phyloP scores from a whole-genome alignment of 257 asterid species.

The Verbascum thapsus region DNA sequence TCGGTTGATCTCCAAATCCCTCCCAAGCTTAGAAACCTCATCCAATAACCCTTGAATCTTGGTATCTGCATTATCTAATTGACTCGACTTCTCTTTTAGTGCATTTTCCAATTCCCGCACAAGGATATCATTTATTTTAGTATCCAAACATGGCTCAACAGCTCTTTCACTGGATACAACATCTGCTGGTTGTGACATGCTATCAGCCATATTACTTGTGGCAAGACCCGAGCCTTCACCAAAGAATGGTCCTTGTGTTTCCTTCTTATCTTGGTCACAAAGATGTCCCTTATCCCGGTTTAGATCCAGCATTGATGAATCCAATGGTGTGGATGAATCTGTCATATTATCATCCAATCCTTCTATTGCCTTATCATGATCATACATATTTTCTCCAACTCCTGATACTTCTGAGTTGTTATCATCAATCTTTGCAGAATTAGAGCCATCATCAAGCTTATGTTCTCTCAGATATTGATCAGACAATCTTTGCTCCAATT shows the following conservation, averaged over 20 bases:
- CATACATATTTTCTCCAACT: constrained; percentile 42
- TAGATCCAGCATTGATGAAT: constrained; percentile 84
- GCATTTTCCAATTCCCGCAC: constrained; percentile 53
- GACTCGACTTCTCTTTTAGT: constrained; percentile 61
- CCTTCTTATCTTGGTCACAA: constrained; percentile 56
- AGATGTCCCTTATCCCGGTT: constrained; percentile 59
- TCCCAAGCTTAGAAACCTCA: constrained; percentile 64
- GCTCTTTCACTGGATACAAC: constrained; percentile 42
- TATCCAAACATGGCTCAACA: constrained; percentile 44
- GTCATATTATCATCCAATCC: constrained; percentile 77
- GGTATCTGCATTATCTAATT: constrained; percentile 62
- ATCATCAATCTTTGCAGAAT: constrained; percentile 52
- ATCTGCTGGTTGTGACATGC: constrained; percentile 62
- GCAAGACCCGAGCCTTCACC: constrained; percentile 53
- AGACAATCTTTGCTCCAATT: constrained; percentile 85
- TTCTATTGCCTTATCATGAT: constrained; percentile 58
- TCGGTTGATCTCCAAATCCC: constrained; percentile 71
- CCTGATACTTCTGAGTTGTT: constrained; percentile 64
- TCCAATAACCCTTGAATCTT: constrained; percentile 55
- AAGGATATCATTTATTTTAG: constrained; percentile 42
- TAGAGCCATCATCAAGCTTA: constrained; percentile 46
- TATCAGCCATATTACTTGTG: constrained; percentile 77
- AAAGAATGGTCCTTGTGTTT: constrained; percentile 30
- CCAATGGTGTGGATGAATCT: constrained; percentile 84
- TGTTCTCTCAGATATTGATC: constrained; percentile 59